These are phyloP conservation scores for Myriangium duriaei DNA, from an alignment of 2,329 filamentous ascomycete species.

Conservation along the genomic window DNA sequence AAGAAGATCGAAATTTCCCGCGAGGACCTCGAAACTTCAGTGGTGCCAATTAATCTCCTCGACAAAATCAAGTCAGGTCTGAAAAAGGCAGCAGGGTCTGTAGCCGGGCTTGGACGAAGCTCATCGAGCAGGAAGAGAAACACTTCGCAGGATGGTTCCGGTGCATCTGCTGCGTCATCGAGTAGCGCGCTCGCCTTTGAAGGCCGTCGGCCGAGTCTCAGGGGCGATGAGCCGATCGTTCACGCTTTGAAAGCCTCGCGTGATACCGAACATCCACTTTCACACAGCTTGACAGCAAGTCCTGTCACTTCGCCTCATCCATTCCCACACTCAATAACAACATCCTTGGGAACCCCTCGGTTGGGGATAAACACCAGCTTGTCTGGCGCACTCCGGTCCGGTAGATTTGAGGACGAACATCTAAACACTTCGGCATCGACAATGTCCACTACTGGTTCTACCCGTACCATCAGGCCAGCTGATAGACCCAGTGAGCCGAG, in stretches of 20 bases:
- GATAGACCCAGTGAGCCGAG: conserved; percentile 20
- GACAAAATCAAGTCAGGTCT: conserved; percentile 73
- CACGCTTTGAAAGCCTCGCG: conserved; percentile 37
- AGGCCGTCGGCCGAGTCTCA: conserved; percentile 43
- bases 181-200: conserved; percentile 41
- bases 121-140: conserved; percentile 11
- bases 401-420: conserved; percentile 12
- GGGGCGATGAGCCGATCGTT: conserved; percentile 45
- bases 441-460: conserved; percentile 30
- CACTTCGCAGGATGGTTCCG: conserved; percentile 9
- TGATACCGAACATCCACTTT: conserved; percentile 56
- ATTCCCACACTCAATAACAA: conserved; percentile 6
- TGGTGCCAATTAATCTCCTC: conserved; percentile 77
- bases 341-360: conserved; percentile 7
- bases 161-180: conserved; percentile 30
- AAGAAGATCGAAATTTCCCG: conserved; percentile 86
- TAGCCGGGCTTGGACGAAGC: conserved; percentile 18
- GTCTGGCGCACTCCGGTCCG: conserved; percentile 2
- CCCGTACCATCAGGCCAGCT: conserved; percentile 32
- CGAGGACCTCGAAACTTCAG: conserved; percentile 77
- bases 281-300: conserved; percentile 60
- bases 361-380: too few species aligned
- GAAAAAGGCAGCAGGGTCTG: conserved; percentile 40
- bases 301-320: conserved; percentile 35
- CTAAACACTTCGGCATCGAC: conserved; percentile 19